phyloP scores from a whole-genome alignment of 2,329 filamentous ascomycete genomes.

The Cladosporium oxysporum region DNA sequence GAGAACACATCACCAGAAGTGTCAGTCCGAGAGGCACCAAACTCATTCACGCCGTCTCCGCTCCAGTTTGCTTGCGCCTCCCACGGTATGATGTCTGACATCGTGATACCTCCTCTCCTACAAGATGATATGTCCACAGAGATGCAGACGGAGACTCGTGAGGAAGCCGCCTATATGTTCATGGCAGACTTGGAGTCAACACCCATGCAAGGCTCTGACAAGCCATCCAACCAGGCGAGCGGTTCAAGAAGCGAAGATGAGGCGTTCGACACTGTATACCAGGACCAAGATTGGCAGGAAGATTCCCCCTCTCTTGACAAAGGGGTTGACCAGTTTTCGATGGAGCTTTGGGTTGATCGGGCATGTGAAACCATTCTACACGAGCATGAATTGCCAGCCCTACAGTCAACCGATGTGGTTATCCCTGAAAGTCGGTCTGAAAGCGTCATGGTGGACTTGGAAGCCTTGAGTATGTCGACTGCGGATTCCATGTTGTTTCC shows the following conservation, averaged over 20 bases:
- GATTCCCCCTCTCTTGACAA: background rate
- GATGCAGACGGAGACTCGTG: too few species aligned
- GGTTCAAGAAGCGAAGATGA: too few species aligned
- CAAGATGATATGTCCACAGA: too few species aligned
- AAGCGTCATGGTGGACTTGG: background rate
- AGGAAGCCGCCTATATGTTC: too few species aligned
- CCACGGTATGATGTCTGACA: background rate
- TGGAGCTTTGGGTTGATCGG: background rate
- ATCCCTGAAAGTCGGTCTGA: background rate
- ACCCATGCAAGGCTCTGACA: too few species aligned
- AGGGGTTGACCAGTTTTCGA: background rate
- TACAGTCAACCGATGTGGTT: background rate
- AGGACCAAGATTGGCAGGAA: too few species aligned
- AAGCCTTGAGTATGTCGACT: background rate
- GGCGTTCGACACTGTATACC: too few species aligned
- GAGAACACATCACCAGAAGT: background rate
- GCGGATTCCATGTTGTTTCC: background rate
- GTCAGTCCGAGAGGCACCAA: background rate
- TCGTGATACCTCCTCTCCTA: too few species aligned
- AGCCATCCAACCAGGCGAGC: too few species aligned
- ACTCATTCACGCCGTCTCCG: background rate
- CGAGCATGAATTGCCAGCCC: background rate
- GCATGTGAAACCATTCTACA: background rate
- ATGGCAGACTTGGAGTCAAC: too few species aligned
- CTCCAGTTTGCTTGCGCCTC: background rate